Evolutionary conservation across 176 grass and related monocot genomes (phyloP).

Genomic region (Oryza meyeriana): DNA sequence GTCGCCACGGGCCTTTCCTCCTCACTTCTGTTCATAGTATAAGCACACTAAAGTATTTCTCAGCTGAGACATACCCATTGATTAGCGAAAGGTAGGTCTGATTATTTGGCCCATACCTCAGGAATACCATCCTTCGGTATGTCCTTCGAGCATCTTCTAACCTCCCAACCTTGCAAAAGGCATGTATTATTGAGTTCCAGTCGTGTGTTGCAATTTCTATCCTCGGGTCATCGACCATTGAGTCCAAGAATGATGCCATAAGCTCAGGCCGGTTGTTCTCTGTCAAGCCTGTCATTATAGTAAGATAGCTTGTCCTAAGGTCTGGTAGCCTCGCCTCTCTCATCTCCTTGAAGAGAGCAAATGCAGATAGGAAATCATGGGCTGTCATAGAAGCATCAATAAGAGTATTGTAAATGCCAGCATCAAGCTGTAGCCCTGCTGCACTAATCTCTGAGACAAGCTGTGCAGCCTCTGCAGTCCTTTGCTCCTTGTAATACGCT

Average conservation of each 20-base stretch:
- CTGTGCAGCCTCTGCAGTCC: conserved; percentile 83
- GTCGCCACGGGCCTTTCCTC: no score
- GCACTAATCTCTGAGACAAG: conserved; percentile 79
- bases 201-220: conserved; percentile 85
- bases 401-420: conserved; percentile 71
- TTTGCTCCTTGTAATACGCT: conserved; percentile 91
- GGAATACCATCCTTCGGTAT: conserved; percentile 86
- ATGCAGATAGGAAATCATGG: conserved; percentile 91
- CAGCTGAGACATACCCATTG: conserved; percentile 74
- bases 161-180: conserved; percentile 85
- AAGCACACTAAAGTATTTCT: conserved; percentile 92
- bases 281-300: conserved; percentile 96
- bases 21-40: conserved; percentile 93
- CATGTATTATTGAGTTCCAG: conserved; percentile 98
- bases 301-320: conserved; percentile 86
- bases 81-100: conserved; percentile 97
- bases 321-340: conserved; percentile 79
- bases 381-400: conserved; percentile 94
- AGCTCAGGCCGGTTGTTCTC: conserved; percentile 88
- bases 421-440: conserved; percentile 70
- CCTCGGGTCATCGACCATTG: conserved; percentile 73
- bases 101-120: conserved; percentile 85
- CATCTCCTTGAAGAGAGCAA: conserved; percentile 95
- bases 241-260: conserved; percentile 95
- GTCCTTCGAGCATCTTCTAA: conserved; percentile 89